These are phyloP conservation scores for Plectosphaerella plurivora DNA, from an alignment of 2,329 filamentous ascomycete genomes.

Conservation along the genomic window DNA sequence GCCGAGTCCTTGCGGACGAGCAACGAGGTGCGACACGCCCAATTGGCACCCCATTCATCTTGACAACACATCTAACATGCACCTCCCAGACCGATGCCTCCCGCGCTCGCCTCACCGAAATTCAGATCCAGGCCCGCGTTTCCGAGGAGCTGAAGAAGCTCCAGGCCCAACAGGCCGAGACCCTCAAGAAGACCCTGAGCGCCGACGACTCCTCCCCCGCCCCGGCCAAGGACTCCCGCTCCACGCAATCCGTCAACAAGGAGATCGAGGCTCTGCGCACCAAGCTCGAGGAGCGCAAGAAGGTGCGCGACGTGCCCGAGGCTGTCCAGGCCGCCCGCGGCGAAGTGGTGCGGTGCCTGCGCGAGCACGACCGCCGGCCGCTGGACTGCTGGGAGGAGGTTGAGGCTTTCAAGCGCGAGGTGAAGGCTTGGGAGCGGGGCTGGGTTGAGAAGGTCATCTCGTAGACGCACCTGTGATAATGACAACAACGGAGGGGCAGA, in stretches of 20 bases:
- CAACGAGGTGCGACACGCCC: constrained; percentile 64
- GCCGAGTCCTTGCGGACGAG: constrained; percentile 79
- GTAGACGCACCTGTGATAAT: constrained; percentile 16
- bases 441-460: constrained; percentile 82
- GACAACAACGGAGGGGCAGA: background rate
- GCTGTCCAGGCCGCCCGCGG: constrained; percentile 69
- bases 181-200: constrained; percentile 65
- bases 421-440: constrained; percentile 75
- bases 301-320: constrained; percentile 65
- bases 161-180: constrained; percentile 63
- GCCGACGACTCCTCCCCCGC: constrained; percentile 34
- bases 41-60: background rate
- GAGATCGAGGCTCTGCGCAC: constrained; percentile 55
- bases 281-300: constrained; percentile 58
- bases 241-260: constrained; percentile 48
- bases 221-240: constrained; percentile 19
- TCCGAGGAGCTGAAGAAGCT: constrained; percentile 79
- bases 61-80: background rate
- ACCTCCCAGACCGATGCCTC: constrained; percentile 76
- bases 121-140: constrained; percentile 84
- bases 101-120: constrained; percentile 76
- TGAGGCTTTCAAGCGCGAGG: constrained; percentile 83
- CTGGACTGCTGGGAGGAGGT: constrained; percentile 95
- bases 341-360: constrained; percentile 74
- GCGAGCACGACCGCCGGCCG: constrained; percentile 79